phyloP scores from a whole-genome alignment of 192 early-diverging fungal species.

The Lunasporangiospora selenospora region DNA sequence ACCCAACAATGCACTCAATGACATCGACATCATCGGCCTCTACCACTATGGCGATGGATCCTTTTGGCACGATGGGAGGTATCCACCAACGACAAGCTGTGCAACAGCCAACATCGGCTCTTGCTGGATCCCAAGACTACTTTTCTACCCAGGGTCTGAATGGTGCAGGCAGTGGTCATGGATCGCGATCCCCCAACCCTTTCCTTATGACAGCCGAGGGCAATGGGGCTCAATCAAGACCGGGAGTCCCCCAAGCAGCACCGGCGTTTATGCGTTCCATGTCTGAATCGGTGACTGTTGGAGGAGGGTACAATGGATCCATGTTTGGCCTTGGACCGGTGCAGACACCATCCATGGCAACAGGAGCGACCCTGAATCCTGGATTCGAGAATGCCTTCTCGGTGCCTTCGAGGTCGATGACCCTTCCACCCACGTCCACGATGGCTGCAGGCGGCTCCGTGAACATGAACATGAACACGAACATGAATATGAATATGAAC shows the following conservation, averaged over 20 bases:
- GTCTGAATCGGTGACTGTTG: slow-evolving; percentile 22
- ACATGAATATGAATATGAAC: too few species aligned
- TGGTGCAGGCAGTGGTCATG: too few species aligned
- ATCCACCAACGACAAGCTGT: too few species aligned
- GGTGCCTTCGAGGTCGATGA: slow-evolving; percentile 20
- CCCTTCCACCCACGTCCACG: slow-evolving; percentile 1
- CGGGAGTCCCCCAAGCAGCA: neutral
- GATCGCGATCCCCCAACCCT: slow-evolving; percentile 18
- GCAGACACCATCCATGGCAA: neutral
- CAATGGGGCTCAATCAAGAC: neutral
- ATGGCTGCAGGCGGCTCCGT: neutral
- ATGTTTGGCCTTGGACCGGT: too few species aligned
- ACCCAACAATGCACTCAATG: neutral
- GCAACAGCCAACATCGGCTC: too few species aligned
- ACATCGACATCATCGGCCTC: too few species aligned
- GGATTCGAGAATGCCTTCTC: slow-evolving; percentile 24
- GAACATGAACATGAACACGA: neutral
- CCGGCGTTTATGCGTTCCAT: slow-evolving; percentile 7
- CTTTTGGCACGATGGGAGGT: neutral
- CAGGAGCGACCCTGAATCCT: neutral
- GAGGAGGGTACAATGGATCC: too few species aligned
- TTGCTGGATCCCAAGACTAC: too few species aligned
- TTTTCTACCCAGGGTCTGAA: too few species aligned
- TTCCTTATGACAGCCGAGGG: slow-evolving; percentile 9
- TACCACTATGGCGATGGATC: too few species aligned